Evolutionary conservation across 1,284 basidiomycete genomes (phyloP).

Genomic region (Rhodotorula mucilaginosa): DNA sequence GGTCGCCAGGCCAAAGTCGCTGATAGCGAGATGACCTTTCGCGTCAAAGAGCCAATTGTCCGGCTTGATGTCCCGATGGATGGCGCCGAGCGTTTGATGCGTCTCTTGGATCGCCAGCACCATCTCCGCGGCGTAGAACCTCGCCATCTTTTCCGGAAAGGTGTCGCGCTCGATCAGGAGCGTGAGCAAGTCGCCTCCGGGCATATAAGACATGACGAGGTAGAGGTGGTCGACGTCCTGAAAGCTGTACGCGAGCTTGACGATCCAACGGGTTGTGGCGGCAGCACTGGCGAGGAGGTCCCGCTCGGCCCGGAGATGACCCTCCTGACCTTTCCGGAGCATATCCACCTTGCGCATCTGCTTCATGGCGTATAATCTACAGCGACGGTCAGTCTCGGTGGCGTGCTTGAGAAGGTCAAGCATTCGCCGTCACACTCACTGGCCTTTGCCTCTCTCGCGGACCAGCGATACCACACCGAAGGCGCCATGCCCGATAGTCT

Average conservation of each 20-base stretch:
- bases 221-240: conserved; percentile 74
- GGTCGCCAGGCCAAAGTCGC: conserved; percentile 92
- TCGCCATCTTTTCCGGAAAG: conserved; percentile 88
- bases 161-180: conserved; percentile 89
- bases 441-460: conserved; percentile 71
- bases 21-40: conserved; percentile 87
- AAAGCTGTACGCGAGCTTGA: conserved; percentile 81
- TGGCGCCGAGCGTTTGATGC: conserved; percentile 83
- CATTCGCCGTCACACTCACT: conserved; percentile 42
- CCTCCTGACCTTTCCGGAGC: conserved; percentile 94
- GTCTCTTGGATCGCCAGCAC: conserved; percentile 91
- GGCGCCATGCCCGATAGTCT: conserved; percentile 94
- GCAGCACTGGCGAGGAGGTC: conserved; percentile 64
- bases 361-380: conserved; percentile 84
- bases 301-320: conserved; percentile 85
- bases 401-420: not conserved
- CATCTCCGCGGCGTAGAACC: conserved; percentile 98
- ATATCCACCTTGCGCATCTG: conserved; percentile 95
- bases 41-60: conserved; percentile 94
- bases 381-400: not conserved
- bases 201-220: conserved; percentile 57
- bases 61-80: conserved; percentile 71
- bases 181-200: conserved; percentile 72
- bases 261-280: conserved; percentile 76
- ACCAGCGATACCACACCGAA: conserved; percentile 96